Conservation (phyloP, 306 rosid species). For the Cyclanthera cordifolia region DNA sequence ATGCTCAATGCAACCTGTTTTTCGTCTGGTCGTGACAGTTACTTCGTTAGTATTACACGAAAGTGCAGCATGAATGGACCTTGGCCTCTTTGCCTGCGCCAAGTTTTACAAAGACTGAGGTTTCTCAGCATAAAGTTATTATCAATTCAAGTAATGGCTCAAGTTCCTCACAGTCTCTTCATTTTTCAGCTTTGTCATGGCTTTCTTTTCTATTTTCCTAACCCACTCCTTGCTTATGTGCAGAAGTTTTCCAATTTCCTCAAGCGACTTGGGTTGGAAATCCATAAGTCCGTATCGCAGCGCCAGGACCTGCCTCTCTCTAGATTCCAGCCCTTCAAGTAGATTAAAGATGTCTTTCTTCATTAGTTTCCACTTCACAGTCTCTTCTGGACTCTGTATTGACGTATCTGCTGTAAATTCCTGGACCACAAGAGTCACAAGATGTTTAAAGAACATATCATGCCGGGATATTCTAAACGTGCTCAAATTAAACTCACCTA, state of each 20-base stretch:
- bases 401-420: constrained; percentile 38
- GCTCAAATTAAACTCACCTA: too few species aligned
- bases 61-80: background rate
- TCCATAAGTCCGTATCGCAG: constrained; percentile 62
- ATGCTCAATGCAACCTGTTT: background rate
- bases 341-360: constrained; percentile 38
- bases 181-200: constrained; percentile 39
- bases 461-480: too few species aligned
- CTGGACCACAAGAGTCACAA: constrained; percentile 29
- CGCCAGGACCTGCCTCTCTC: constrained; percentile 57
- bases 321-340: constrained; percentile 44
- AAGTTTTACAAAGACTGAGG: background rate
- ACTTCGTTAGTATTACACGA: background rate
- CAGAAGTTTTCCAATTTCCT: constrained; percentile 54
- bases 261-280: constrained; percentile 56
- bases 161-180: constrained; percentile 33
- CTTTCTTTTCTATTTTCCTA: constrained; percentile 61
- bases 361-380: constrained; percentile 54
- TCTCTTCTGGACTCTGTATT: constrained; percentile 52
- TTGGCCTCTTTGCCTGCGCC: background rate
- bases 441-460: background rate
- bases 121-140: background rate
- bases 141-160: constrained; percentile 36
- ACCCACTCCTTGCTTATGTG: constrained; percentile 61
- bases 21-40: background rate